Base-by-base conservation (phyloP, 148 eudicot species). In the Hydrangea macrophylla region DNA sequence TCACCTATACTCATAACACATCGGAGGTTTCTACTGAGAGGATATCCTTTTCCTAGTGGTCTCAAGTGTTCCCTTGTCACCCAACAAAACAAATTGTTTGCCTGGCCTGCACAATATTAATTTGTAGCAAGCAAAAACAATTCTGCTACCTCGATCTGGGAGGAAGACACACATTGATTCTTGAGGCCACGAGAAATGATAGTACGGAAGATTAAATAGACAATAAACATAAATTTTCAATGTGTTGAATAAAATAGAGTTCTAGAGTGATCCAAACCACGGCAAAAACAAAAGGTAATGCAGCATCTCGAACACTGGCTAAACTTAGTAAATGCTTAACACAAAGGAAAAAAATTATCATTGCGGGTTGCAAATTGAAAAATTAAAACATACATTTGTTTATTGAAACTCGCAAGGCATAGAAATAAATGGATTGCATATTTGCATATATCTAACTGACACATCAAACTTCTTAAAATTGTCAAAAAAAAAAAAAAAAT, bases 111-210 rank as follows among this genome's bases (percentile, higher is more conserved):
- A 59, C 54, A 8, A 76, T 92, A 89, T 31, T n/a, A n/a, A n/a
- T n/a, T 27, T 80, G 42, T 92, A 89, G 85, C 86, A 82, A 24
- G 76, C 84, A 35, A 92, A 58, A 54, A 92, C 76, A 69, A 68
- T 83, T 56, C 79, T 81, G 82, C 87, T 82, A 22, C 93, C 92
- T n/a, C n/a, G n/a, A n/a, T 57, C 92, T 80, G 42, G 87, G 40
- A n/a, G 97, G 90, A 69, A 58, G 92, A 78, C 35, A 78, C 37
- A 70, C 91, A 92, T n/a, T 20, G 93, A 79, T 70, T 89, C 87
- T 57, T 87, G 96, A 71, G 98, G 98, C 98, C 98, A 92, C 12
- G 89, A 68, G 82, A 92, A 85, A 76, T 84, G 71, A 76, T 92
- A 96, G 96, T 89, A 87, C 77, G 73, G 62, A n/a, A 58, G 24